Percentiles rank a stretch among this genome's conserved stretches.
These are phyloP conservation scores for Sporothrix curviconia DNA, from an alignment of 2,329 filamentous ascomycete genomes.

Conservation along the genomic window DNA sequence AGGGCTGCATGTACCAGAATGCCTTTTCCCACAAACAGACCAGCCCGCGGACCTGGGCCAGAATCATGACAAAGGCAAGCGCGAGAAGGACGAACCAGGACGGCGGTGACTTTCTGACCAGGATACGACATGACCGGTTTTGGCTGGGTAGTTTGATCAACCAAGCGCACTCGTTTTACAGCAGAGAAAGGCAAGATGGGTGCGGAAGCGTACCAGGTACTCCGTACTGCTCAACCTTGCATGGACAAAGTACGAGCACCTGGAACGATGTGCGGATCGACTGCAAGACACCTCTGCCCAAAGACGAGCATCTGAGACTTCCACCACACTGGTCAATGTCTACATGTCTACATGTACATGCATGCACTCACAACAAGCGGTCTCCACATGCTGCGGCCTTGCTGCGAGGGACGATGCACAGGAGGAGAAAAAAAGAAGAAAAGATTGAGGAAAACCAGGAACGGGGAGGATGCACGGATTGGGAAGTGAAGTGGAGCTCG, in stretches of 20 bases:
- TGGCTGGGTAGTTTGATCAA: no score
- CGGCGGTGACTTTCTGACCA: background rate
- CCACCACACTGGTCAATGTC: background rate
- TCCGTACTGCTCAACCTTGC: no score
- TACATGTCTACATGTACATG: no score
- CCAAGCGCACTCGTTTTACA: no score
- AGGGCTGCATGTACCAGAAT: background rate
- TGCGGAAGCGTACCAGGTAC: no score
- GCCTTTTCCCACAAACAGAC: background rate
- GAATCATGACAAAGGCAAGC: background rate
- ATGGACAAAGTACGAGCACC: no score
- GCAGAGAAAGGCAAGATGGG: no score
- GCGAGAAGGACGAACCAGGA: background rate
- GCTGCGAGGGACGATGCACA: no score
- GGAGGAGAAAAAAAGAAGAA: background rate
- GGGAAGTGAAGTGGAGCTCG: background rate
- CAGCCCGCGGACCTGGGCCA: background rate
- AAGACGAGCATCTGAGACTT: slow-evolving; percentile 2
- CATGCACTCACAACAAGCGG: no score
- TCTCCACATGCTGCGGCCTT: no score
- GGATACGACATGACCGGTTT: no score
- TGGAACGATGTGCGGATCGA: slow-evolving; percentile 4
- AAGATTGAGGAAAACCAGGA: background rate
- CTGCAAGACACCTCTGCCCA: background rate
- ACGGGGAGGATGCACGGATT: background rate